Evolutionary conservation across 2,329 filamentous ascomycete species (phyloP).

Genomic region (Alternaria brassicicola): DNA sequence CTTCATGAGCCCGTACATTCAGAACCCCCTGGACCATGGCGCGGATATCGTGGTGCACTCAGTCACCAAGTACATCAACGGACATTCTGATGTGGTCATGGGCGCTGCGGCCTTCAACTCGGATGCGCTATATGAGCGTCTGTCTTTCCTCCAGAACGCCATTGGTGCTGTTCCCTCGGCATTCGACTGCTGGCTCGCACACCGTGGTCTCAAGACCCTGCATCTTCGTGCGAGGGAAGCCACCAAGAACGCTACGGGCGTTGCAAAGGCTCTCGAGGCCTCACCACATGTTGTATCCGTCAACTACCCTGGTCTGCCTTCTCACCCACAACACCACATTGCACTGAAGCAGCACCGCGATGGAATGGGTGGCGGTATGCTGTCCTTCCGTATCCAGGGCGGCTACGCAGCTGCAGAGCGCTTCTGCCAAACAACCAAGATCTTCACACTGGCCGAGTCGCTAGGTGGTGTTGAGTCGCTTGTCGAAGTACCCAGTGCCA

Average conservation of each 20-base stretch:
- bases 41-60: conserved; percentile 97
- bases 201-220: conserved; percentile 94
- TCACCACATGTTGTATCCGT: conserved; percentile 85
- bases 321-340: conserved; percentile 84
- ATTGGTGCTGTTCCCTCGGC: conserved; percentile 93
- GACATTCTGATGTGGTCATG: conserved; percentile 96
- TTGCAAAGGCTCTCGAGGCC: conserved; percentile 77
- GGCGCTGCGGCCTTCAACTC: conserved; percentile 95
- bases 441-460: conserved; percentile 93
- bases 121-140: conserved; percentile 73
- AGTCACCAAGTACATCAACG: conserved; percentile 99
- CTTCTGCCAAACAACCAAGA: conserved; percentile 87
- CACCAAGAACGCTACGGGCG: conserved; percentile 75
- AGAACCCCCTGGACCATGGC: conserved; percentile 93
- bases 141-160: conserved; percentile 94
- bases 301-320: conserved; percentile 92
- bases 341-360: conserved; percentile 90
- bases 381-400: conserved; percentile 91
- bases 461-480: conserved; percentile 91
- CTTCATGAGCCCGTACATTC: conserved; percentile 93
- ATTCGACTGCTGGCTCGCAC: conserved; percentile 98
- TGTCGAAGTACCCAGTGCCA: conserved; percentile 88
- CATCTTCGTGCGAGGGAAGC: conserved; percentile 91
- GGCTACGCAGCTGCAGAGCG: conserved; percentile 84
- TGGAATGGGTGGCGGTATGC: conserved; percentile 95